phyloP scores from a whole-genome alignment of 306 rosid genomes.

The Malus fusca region DNA sequence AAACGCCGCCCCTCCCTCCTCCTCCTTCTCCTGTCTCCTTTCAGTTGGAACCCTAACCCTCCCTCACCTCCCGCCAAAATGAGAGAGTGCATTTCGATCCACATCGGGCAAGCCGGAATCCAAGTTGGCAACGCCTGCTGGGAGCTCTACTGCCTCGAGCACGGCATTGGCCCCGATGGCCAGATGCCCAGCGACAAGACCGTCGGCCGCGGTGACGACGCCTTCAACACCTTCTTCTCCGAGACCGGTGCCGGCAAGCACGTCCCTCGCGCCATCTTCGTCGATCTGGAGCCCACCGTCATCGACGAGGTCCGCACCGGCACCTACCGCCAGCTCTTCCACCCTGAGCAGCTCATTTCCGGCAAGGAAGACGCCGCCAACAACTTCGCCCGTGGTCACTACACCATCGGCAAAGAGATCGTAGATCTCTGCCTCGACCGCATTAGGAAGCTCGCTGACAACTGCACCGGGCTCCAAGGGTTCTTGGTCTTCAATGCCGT shows the following conservation, averaged over 20 bases:
- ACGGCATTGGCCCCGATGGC: slow-evolving; percentile 81
- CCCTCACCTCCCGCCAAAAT: slow-evolving; percentile 21
- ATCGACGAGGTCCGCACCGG: slow-evolving; percentile 88
- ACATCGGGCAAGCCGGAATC: slow-evolving; percentile 86
- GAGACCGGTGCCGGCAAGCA: slow-evolving; percentile 92
- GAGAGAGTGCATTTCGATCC: slow-evolving; percentile 85
- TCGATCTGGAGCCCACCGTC: slow-evolving; percentile 90
- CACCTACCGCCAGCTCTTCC: slow-evolving; percentile 82
- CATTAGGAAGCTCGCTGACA: slow-evolving; percentile 72
- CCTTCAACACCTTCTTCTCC: slow-evolving; percentile 85
- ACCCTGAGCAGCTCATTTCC: slow-evolving; percentile 84
- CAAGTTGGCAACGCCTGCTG: slow-evolving; percentile 83
- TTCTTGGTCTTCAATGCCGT: slow-evolving; percentile 86
- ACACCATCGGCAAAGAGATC: slow-evolving; percentile 80
- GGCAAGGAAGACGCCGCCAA: slow-evolving; percentile 93
- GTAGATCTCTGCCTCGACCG: slow-evolving; percentile 91
- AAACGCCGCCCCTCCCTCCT: slow-evolving; percentile 37
- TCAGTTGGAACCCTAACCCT: neutral
- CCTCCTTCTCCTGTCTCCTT: neutral
- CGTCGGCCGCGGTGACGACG: slow-evolving; percentile 79
- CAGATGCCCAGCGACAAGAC: slow-evolving; percentile 83
- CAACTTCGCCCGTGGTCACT: slow-evolving; percentile 90
- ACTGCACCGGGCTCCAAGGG: slow-evolving; percentile 85
- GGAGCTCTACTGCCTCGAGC: slow-evolving; percentile 84
- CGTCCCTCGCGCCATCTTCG: slow-evolving; percentile 80